phyloP scores from a whole-genome alignment of 352 stramenopile genomes.

The Phytophthora fragariae region DNA sequence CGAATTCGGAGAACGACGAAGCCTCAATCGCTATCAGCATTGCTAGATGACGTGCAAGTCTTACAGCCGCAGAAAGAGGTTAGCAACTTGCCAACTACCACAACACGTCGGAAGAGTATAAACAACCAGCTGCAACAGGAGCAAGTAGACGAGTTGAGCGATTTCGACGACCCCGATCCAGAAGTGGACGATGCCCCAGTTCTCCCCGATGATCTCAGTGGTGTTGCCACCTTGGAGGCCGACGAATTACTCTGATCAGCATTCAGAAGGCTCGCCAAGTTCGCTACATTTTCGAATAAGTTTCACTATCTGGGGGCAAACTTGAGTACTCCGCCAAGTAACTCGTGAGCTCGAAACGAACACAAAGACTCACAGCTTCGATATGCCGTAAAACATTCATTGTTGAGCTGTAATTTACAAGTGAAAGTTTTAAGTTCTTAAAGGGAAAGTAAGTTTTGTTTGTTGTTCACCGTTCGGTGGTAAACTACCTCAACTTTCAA shows the following conservation, averaged over 20 bases:
- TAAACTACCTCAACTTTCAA: conserved; percentile 29
- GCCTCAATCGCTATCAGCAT: conserved; percentile 15
- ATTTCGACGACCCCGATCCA: conserved; percentile 74
- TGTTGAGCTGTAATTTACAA: no score
- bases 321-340: no score
- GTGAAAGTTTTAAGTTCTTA: no score
- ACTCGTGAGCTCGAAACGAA: no score
- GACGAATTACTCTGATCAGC: conserved; percentile 13
- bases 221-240: conserved; percentile 33
- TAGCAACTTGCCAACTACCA: neutral
- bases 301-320: neutral
- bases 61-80: neutral
- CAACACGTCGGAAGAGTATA: conserved; percentile 1
- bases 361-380: no score
- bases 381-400: no score
- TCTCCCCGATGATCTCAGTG: conserved; percentile 51
- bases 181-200: conserved; percentile 63
- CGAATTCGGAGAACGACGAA: conserved; percentile 14
- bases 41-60: neutral
- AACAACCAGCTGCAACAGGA: conserved; percentile 13
- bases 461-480: neutral
- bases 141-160: conserved; percentile 33
- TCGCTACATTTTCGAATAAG: neutral
- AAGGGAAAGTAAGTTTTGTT: neutral
- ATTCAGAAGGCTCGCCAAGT: neutral